Percentiles rank a stretch among this genome's conserved stretches.
phyloP scores from a whole-genome alignment of 805 yeast species.

The Ogataea chonburiensis region DNA sequence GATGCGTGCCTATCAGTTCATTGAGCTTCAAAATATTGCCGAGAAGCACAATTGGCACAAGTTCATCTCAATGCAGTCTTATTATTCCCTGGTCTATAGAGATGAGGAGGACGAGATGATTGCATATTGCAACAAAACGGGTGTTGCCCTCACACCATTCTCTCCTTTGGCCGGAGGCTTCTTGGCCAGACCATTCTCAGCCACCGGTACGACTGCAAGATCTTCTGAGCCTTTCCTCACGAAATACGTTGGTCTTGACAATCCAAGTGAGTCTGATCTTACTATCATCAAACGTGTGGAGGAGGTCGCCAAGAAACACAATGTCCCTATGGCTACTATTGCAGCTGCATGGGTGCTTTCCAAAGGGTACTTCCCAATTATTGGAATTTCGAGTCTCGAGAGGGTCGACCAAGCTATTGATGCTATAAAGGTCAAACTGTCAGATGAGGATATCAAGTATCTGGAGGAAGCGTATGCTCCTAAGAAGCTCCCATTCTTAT shows the following conservation, averaged over 20 bases:
- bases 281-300: slow-evolving; percentile 52
- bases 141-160: slow-evolving; percentile 60
- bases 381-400: slow-evolving; percentile 48
- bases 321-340: slow-evolving; percentile 52
- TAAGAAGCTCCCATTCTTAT: no score
- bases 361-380: slow-evolving; percentile 55
- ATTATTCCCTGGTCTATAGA: slow-evolving; percentile 53
- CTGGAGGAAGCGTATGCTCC: slow-evolving; percentile 38
- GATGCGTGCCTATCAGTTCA: slow-evolving; percentile 57
- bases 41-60: slow-evolving; percentile 56
- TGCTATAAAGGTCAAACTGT: slow-evolving; percentile 41
- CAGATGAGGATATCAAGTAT: slow-evolving; percentile 36
- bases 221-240: slow-evolving; percentile 2
- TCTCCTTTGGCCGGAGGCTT: slow-evolving; percentile 51
- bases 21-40: slow-evolving; percentile 53
- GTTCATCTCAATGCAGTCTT: slow-evolving; percentile 58
- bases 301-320: slow-evolving; percentile 46
- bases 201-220: slow-evolving; percentile 7
- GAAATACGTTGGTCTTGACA: slow-evolving; percentile 14
- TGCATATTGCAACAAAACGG: slow-evolving; percentile 50
- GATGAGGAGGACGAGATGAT: slow-evolving; percentile 68
- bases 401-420: slow-evolving; percentile 52
- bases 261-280: slow-evolving; percentile 28
- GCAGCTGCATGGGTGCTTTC: slow-evolving; percentile 53
- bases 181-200: slow-evolving; percentile 45